phyloP scores from a whole-genome alignment of 495 filamentous ascomycete species.

The Aspergillus incahuasiensis region DNA sequence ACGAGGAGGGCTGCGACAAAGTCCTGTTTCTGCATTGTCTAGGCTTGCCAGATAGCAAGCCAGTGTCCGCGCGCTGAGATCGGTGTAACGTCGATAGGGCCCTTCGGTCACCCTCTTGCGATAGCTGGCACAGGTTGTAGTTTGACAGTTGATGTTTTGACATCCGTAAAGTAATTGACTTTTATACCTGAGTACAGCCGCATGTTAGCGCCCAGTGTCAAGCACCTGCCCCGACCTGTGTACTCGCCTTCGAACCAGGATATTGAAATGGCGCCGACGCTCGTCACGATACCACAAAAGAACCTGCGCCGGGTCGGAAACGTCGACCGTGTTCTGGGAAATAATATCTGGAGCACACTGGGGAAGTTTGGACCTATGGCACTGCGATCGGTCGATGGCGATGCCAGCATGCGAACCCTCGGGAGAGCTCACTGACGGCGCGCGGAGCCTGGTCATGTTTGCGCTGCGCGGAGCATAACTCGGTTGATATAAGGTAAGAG shows the following conservation, averaged over 20 bases:
- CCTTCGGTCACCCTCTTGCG: slow-evolving; percentile 60
- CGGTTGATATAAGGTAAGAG: not conserved
- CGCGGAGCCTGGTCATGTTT: slow-evolving; percentile 46
- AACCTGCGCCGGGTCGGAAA: slow-evolving; percentile 42
- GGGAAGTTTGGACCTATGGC: slow-evolving; percentile 42
- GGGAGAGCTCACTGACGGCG: slow-evolving; percentile 39
- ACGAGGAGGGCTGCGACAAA: slow-evolving; percentile 58
- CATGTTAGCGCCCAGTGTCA: slow-evolving; percentile 9
- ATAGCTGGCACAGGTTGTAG: slow-evolving; percentile 75
- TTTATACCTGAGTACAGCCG: slow-evolving; percentile 59
- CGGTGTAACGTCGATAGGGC: slow-evolving; percentile 69
- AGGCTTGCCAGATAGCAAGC: slow-evolving; percentile 74
- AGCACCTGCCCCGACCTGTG: not conserved
- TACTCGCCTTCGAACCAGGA: slow-evolving; percentile 47
- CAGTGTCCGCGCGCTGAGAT: slow-evolving; percentile 66
- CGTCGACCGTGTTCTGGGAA: slow-evolving; percentile 43
- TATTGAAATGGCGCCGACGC: slow-evolving; percentile 46
- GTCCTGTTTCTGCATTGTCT: slow-evolving; percentile 67
- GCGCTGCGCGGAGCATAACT: slow-evolving; percentile 26
- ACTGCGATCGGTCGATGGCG: slow-evolving; percentile 28
- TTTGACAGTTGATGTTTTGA: slow-evolving; percentile 61
- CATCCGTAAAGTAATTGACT: slow-evolving; percentile 82
- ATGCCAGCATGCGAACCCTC: slow-evolving; percentile 28
- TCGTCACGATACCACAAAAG: slow-evolving; percentile 47
- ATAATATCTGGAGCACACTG: slow-evolving; percentile 47